Evolutionary conservation across 2,329 filamentous ascomycete species (phyloP).

Genomic region (Paracamarosporium sp.): DNA sequence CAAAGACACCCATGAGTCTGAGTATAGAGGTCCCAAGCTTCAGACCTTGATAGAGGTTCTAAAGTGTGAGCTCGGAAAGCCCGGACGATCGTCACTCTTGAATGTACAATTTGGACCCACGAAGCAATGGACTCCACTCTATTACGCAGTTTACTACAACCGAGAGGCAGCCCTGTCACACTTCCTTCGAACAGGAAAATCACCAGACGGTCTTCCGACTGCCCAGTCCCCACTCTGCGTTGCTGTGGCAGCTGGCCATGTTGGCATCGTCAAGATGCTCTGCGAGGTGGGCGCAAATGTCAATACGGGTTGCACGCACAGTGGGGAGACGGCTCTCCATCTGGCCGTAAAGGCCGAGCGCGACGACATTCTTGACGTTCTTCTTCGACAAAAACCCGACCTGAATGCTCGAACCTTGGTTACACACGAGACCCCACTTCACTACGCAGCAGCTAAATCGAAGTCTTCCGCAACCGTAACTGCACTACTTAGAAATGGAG

Average conservation of each 20-base stretch:
- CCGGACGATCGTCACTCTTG: constrained; percentile 15
- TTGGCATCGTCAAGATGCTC: constrained; percentile 31
- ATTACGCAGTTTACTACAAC: constrained; percentile 37
- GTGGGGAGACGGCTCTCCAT: constrained; percentile 40
- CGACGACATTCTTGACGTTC: constrained; percentile 31
- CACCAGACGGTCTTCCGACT: constrained; percentile 30
- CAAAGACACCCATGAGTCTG: background rate
- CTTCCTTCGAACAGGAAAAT: constrained; percentile 35
- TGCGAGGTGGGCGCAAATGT: constrained; percentile 35
- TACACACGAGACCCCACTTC: constrained; percentile 38
- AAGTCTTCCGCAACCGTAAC: constrained; percentile 29
- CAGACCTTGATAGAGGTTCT: constrained; percentile 41
- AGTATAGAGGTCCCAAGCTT: constrained; percentile 29
- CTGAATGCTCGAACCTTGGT: constrained; percentile 27
- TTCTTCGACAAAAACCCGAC: constrained; percentile 29
- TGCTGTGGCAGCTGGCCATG: constrained; percentile 34
- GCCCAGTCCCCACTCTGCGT: constrained; percentile 35
- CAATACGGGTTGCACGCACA: constrained; percentile 23
- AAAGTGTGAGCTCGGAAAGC: constrained; percentile 36
- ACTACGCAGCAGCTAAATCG: constrained; percentile 38
- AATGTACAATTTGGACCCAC: constrained; percentile 22
- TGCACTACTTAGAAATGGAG: constrained; percentile 34
- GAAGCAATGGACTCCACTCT: constrained; percentile 40
- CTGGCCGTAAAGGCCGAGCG: constrained; percentile 35
- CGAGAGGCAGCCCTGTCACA: constrained; percentile 41